phyloP scores from a whole-genome alignment of 2,329 filamentous ascomycete genomes.

The Colletotrichum somersetense region DNA sequence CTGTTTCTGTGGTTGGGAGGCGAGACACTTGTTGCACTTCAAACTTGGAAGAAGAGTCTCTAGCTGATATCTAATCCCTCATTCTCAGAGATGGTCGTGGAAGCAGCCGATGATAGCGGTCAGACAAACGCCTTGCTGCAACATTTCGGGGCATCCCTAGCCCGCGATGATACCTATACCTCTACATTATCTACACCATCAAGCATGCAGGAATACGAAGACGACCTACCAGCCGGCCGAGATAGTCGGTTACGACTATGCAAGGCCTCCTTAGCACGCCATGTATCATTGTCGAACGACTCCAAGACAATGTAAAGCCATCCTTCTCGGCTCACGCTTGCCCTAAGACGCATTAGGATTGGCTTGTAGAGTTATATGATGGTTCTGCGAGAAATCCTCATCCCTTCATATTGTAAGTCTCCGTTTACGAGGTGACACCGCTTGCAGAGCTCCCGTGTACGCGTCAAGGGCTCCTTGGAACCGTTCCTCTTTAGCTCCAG shows the following conservation, averaged over 20 bases:
- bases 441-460: conserved; percentile 10
- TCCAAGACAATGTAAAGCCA: conserved; percentile 22
- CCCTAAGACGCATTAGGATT: conserved; percentile 14
- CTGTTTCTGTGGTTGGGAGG: neutral
- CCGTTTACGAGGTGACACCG: neutral
- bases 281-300: neutral
- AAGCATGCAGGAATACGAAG: conserved; percentile 12
- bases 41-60: neutral
- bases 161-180: neutral
- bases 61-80: neutral
- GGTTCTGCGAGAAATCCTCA: neutral
- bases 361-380: conserved; percentile 12
- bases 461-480: conserved; percentile 15
- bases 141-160: conserved; percentile 11
- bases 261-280: neutral
- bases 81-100: neutral
- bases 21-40: conserved; percentile 17
- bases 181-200: conserved; percentile 4
- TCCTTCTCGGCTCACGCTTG: neutral
- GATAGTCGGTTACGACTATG: neutral
- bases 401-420: conserved; percentile 5
- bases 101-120: neutral
- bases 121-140: neutral
- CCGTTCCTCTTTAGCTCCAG: conserved; percentile 12
- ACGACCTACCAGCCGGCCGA: neutral